Conservation (phyloP, 2,329 filamentous ascomycete species). For the Chaetomium sp. region DNA sequence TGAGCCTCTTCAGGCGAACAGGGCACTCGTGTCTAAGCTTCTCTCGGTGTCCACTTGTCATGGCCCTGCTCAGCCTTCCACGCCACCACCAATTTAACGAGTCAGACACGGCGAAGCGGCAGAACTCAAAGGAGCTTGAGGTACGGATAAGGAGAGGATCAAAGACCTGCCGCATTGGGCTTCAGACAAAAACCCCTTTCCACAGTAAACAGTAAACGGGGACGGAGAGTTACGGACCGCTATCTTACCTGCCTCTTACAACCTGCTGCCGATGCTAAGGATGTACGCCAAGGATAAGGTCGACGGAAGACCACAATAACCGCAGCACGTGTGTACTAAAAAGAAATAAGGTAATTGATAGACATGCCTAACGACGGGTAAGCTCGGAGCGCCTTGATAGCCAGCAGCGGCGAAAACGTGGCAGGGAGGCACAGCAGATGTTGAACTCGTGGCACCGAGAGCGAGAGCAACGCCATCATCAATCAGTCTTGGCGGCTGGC, state of each 20-base stretch:
- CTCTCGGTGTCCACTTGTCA: conserved; percentile 14
- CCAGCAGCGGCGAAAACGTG: background rate
- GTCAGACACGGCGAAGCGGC: conserved; percentile 22
- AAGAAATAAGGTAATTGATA: background rate
- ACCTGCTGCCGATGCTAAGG: background rate
- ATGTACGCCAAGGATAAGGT: background rate
- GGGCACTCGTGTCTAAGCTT: conserved; percentile 8
- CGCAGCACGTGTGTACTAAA: background rate
- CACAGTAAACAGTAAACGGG: too few relatives aligned
- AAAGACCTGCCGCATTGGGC: conserved; percentile 17
- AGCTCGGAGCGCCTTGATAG: background rate
- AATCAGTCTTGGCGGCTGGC: conserved; percentile 1
- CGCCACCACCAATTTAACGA: conserved; percentile 18
- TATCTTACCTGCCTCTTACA: background rate
- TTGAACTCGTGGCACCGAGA: background rate
- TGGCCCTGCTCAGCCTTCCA: conserved; percentile 25
- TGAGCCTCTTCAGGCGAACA: background rate
- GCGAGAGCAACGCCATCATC: background rate
- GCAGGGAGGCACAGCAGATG: conserved; percentile 19
- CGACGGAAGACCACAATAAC: background rate
- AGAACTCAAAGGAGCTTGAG: background rate
- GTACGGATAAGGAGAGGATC: background rate
- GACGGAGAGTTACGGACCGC: background rate
- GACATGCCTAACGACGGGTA: background rate
- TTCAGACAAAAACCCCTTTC: background rate